Conservation (phyloP, 2,329 filamentous ascomycete genomes). For the Elsinoe arachidis region DNA sequence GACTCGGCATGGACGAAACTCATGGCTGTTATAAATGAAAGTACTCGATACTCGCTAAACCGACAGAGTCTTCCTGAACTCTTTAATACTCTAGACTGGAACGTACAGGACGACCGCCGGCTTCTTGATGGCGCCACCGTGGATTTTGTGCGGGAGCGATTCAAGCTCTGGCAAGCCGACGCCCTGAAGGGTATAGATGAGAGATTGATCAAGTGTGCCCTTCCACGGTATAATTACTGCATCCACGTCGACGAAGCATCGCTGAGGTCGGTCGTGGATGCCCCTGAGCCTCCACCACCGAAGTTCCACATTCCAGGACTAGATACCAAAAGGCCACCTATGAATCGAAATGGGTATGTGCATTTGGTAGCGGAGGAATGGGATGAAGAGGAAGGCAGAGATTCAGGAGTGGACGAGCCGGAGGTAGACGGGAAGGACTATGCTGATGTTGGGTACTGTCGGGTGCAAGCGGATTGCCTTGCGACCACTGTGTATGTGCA, state of each 20-base stretch:
- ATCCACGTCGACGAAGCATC: slow-evolving; percentile 17
- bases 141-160: not conserved
- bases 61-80: not conserved
- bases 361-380: not conserved
- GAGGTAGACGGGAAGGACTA: not conserved
- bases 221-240: slow-evolving; percentile 16
- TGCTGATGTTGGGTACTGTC: not conserved
- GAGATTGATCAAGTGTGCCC: not conserved
- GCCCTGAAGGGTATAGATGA: not conserved
- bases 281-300: not conserved
- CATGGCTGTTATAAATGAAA: not conserved
- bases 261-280: not conserved
- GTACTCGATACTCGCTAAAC: not conserved
- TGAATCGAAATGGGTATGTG: not conserved
- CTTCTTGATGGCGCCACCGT: not conserved
- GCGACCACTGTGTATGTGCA: not conserved
- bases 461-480: not conserved
- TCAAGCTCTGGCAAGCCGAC: not conserved
- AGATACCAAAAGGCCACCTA: not conserved
- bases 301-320: not conserved
- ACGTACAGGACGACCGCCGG: not conserved
- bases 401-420: not conserved
- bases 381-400: no score
- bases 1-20: not conserved
- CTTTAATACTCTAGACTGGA: not conserved